Evolutionary conservation across 228 moss, liverwort and hornwort species (phyloP), one percentile per base, ranked within the genome.

Genomic region (Sphagnum fallax): DNA sequence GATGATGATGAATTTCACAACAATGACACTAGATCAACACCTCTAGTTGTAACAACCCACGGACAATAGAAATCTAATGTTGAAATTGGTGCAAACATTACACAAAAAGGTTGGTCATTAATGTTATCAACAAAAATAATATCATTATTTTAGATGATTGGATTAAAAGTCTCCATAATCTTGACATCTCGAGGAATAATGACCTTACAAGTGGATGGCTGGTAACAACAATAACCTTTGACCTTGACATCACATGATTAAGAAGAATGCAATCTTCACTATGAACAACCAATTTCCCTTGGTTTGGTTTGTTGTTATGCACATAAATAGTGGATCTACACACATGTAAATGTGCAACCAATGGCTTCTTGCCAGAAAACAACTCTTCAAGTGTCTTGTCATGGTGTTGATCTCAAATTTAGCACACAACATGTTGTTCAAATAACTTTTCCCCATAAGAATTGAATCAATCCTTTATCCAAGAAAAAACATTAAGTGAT

Each of bases 371-470:
- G 15, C 65, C 65, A 9, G 0, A 10, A 15, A 65, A 65, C 0
- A 65, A 13, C 12, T 65, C 65, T 0, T 65, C 49, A 4, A 6
- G 65, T 4, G 65, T 65, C 5, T 49, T 12, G 48, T 47, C 48
- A 6, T 48, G 65, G 15, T 10, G 65, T 65, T 4, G 48, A 47
- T 5, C 65, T 48, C 4, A 65, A 50, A 51, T 76, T 76, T 6
- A 64, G 50, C 0, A 76, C 55, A 7, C 10, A 51, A 50, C 5
- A 32, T 11, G 73, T 62, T 7, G 61, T 69, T 1, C 48, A 16
- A 1, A 78, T 8, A 10, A 68, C 77, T 73, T 73, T 47, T 10
- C 52, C 72, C 77, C 62, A 77, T 16, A 72, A 69, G 7, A 11
- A 16, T 6, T 55, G 48, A 13, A 47, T 16, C 16, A 16, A 16